Conservation (phyloP, 208 protist species). For the Tritrichomonas foetus region DNA sequence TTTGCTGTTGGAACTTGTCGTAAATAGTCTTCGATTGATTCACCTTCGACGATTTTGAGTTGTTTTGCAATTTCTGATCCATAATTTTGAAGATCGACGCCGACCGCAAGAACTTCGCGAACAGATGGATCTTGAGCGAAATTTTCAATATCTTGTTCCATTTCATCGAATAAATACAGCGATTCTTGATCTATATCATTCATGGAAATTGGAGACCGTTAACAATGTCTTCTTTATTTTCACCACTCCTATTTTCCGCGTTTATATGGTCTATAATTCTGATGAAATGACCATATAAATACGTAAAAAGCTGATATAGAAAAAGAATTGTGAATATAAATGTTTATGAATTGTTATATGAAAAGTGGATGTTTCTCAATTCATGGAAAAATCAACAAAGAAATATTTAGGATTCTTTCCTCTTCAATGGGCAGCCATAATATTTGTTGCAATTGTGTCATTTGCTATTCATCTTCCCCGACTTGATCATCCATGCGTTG, state of each 20-base stretch:
- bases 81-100: background rate
- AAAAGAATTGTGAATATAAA: no score
- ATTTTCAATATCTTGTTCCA: background rate
- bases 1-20: background rate
- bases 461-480: background rate
- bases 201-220: background rate
- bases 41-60: background rate
- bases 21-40: background rate
- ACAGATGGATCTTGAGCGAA: background rate
- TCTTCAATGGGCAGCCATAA: background rate
- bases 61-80: background rate
- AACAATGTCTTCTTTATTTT: no score
- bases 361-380: no score
- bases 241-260: no score
- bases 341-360: no score
- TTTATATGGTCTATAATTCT: no score
- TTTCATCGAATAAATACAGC: background rate
- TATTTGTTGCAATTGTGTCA: background rate
- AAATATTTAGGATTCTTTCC: background rate
- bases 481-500: background rate
- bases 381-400: background rate
- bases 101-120: background rate
- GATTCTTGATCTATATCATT: no score
- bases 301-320: no score
- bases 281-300: no score